Base-by-base conservation (phyloP, 2,329 filamentous ascomycete species). In the Penicillium oxalicum region DNA sequence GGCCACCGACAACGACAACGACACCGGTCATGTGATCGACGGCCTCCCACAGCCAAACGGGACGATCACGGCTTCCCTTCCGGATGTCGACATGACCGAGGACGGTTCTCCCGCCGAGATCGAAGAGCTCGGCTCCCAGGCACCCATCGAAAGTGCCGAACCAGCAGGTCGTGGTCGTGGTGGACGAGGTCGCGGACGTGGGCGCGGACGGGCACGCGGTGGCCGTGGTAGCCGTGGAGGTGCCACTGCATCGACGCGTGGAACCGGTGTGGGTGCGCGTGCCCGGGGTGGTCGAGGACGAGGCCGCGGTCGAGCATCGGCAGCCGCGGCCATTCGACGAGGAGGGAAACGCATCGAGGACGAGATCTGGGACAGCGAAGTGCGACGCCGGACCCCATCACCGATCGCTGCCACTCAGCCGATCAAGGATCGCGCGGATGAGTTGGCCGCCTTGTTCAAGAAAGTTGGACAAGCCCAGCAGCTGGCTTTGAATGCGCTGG, bases 401-500 rank as follows among this genome's bases (percentile, higher is more conserved):
- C 66, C 67, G 5, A 65, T 59, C 52, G 62, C 64, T 47, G 57
- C 64, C 35, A 64, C 70, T 35, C 61, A 70, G 53, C 63, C 66
- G 33, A 62, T 73, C 25, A 66, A 68, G 46, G 62, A 69, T 37
- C 67, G 72, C 8, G 70, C 74, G 56, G 65, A 66, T 12, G 70
- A 74, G 50, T 50, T 75, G 34, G 69, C 70, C 38, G 62, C 64
- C 27, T 63, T 68, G 7, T 75, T 71, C 52, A 70, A 67, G 49
- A 66, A 63, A 43, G 64, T 75, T 9, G 71, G 68, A 26, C 60
- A 64, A 24, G 69, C 66, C 4, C 72, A 75, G 49, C 59, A 65
- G 43, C 54, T 72, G 28, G 67, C 72, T 9, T 58, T 75, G 40
- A 63, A 62, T 26, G 61, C 70, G 9, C 51, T 74, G 42, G 70